Base-by-base conservation (phyloP, 306 rosid species). In the Prunus salicina region DNA sequence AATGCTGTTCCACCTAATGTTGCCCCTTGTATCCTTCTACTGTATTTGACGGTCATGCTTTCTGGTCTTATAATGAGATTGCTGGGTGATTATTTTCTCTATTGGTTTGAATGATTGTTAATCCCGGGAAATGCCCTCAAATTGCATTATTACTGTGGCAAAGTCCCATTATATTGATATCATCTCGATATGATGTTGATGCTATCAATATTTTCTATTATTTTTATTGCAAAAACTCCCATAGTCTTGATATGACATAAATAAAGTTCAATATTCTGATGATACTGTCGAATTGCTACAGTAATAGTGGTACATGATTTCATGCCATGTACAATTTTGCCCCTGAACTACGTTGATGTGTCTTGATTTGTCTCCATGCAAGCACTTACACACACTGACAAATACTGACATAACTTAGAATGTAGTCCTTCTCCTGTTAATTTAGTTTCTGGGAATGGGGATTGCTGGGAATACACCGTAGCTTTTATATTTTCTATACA, bases 21-120 rank as follows among this genome's bases (percentile, higher is more conserved):
- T 73, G 97, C 93, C 81, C 92, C 97, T 68, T 80, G 97, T 95
- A 95, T 95, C 98, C 97, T 92, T 90, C 30, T 55, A 70, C 18
- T 45, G 32, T 22, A 51, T 63, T 15, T 49, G 5, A 11, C 3
- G 18, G 19, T n/a, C 50, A 27, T 28, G 30, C 49, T 30, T 27
- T 74, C 38, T 25, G 60, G 69, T 22, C 50, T 74, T 74, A 6
- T 30, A 46, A 43, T 46, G 8, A 49, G 25, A 28, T 52, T 62
- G 57, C 27, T 50, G 2, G 3, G 43, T 20, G 12, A 22, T 22
- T 65, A 38, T 18, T 20, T 50, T 27, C 56, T 30, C 11, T 56
- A 12, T 56, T 55, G 50, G 45, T 63, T n/a, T 51, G 19, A 62
- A 30, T 43, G 24, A 0, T 45, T 12, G 32, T 22, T n/a, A 50